Conservation (phyloP, 805 yeast genomes). For the Huiozyma sinensis region DNA sequence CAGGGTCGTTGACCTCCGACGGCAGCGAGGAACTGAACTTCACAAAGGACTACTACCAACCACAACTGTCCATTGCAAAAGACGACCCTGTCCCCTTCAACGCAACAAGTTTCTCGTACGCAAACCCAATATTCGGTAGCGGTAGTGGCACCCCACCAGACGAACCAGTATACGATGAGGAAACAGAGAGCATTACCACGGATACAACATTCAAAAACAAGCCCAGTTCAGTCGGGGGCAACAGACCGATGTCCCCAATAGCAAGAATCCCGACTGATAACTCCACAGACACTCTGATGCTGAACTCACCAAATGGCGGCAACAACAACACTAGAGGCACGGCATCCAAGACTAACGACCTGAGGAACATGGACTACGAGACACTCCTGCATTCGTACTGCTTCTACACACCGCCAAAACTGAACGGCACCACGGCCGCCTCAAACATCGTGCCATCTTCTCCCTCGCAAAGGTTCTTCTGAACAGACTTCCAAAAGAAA, state of each 20-base stretch:
- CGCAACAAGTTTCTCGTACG: not conserved
- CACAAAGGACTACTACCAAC: not conserved
- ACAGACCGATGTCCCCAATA: not conserved
- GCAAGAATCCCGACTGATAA: slow-evolving; percentile 2
- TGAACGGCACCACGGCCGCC: not conserved
- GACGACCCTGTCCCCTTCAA: not conserved
- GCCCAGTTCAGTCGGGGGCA: not conserved
- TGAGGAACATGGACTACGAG: slow-evolving; percentile 17
- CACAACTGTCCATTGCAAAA: not conserved
- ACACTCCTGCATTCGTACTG: slow-evolving; percentile 20
- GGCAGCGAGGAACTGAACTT: not conserved
- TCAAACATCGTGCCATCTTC: not conserved
- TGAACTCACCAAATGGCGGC: not conserved
- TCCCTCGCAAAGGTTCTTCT: not conserved
- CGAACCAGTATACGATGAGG: no score
- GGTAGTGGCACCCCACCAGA: not conserved
- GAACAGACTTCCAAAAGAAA: not conserved
- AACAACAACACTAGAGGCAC: not conserved
- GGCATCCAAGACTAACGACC: not conserved
- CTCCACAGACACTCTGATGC: slow-evolving; percentile 4
- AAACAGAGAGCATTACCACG: slow-evolving; percentile 10
- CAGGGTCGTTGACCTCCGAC: not conserved
- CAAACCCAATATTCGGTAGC: not conserved
- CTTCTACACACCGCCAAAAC: slow-evolving; percentile 13
- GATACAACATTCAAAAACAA: slow-evolving; percentile 11